Base-by-base conservation (phyloP, 768 basidiomycete species). In the Hygrocybe coccinea region DNA sequence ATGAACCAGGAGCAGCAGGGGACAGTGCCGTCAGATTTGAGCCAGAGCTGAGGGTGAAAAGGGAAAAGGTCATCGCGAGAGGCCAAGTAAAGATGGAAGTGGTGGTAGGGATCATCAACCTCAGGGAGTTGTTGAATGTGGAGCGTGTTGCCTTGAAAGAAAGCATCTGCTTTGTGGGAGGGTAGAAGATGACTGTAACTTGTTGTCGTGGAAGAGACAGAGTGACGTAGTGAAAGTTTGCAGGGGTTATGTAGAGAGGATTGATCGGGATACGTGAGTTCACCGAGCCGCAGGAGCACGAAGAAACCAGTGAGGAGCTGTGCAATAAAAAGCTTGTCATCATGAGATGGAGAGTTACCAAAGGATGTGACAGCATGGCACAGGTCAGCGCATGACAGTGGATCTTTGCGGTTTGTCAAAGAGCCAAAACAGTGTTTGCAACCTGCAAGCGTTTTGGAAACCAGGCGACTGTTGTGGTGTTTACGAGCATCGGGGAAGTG, bases 1-100 rank as follows among this genome's bases (percentile, higher is more conserved):
- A 68, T 61, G 60, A 77, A 76, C 70, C 74, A 79, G 0, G 54
- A 19, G 0, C 69, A 59, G 0, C 66, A 71, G 0, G 76, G 77
- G 0, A 72, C 50, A 1, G 54, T 9, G 0, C 76, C 72, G 24
- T 67, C 39, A 0, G 21, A 12, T 10, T 60, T 58, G 2, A 78
- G 37, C 70, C 69, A 78, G 0, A 79, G 69, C 2, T 62, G 62
- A 0, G 68, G 64, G 11, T 64, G 61, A 35, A 67, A 62, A 8
- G 29, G 29, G 29, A 29, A 29, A 29, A 29, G 29, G 29, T 29
- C 29, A 29, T 29, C 29, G 29, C 29, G 8, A 29, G 29, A 29
- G 29, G 29, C 29, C 29, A 29, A 29, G 29, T 29, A 29, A 29
- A 29, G 29, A 29, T 29, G 29, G 29, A 29, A 29, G 29, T 29